Evolutionary conservation across 2,329 filamentous ascomycete genomes (phyloP), one percentile per base, ranked within the genome.

Genomic region (Diaporthe destruens): DNA sequence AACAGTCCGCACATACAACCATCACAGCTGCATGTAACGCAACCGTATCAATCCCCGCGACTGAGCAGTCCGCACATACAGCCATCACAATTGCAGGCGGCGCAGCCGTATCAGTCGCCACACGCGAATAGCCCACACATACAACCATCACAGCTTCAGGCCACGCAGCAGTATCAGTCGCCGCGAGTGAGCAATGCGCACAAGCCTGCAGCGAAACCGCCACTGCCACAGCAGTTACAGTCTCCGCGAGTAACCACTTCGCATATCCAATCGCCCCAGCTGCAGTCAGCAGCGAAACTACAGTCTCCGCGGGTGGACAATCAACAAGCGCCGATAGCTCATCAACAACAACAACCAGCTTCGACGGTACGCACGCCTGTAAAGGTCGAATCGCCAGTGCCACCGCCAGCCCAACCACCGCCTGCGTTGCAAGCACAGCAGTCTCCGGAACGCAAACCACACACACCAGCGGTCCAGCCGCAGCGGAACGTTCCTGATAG

Each of bases 401-500:
- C 44, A 34, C 16, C 44, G 12, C 61, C 61, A 18, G 44, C 61
- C 25, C 61, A 20, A 51, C 16, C 25, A 42, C 25, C 23, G 29
- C 44, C 44, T 51, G 29, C 36, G 6, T 34, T 65, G 44, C 61
- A 68, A 71, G 36, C 71, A 47, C 44, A 66, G 34, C 53, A 67
- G 34, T 47, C 69, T 16, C 59, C 49, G 7, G 44, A 74, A 53
- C 32, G 29, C 71, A 71, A 51, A 39, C 66, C 49, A n/a, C 39
- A 8, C 39, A 47, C 18, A 6, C 16, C 68, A 54, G 16, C 59
- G 14, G 7, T 23, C 14, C 68, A 66, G 23, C 20, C 36, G 7
- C 67, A 71, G 47, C 53, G 53, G 18, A 47, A 70, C 32, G 42
- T 63, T 23, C 71, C 68, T 44, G 71, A 73, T 44, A 42, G 57